Base-by-base conservation (phyloP, 495 filamentous ascomycete species). In the Corynascus novoguineensis region DNA sequence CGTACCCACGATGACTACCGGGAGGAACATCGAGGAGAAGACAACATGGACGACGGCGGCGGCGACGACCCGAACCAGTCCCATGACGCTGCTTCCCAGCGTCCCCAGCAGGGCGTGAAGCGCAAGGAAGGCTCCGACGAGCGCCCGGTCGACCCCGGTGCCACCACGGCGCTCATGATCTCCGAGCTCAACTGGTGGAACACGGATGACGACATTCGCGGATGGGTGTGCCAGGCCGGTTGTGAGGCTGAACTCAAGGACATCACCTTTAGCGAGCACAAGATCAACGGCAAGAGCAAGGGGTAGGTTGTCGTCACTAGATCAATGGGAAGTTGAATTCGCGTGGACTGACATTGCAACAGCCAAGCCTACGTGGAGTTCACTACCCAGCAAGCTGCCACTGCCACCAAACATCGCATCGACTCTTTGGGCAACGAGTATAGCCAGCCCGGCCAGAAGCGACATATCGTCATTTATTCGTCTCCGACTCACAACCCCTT, bases 241-340 rank as follows among this genome's bases (percentile, higher is more conserved):
- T 87, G 81, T 60, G 93, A 97, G 66, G 80, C 83, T 44, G 89
- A 95, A 64, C 77, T 98, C 21, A 90, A 90, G 65, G 92, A 96
- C 54, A 85, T 97, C 41, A 95, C 92, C 1, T 97, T 97, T 64
- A 95, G 86, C 59, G 93, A 98, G 68, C 93, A 97, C 71, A 98
- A 98, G 71, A 90, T 97, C 14, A 98, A 98, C 64, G 93, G 93
- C 53, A 98, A 98, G 71, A 93, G 89, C 69, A 97, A 97, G 74
- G 91, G 92, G 92, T 96, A 78, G 62, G 86, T 51, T 12, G 11
- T 8, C 25, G 17, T 29, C 17, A 4, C 19, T 10, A 5, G 7
- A 3, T 17, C 42, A 27, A 24, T n/a, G n/a, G n/a, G n/a, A n/a
- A n/a, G n/a, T n/a, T 47, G 1, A 32, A 15, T 12, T n/a, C 3